Evolutionary conservation across 371 early-diverging fungal species (phyloP).

Genomic region (Gilbertella persicaria): DNA sequence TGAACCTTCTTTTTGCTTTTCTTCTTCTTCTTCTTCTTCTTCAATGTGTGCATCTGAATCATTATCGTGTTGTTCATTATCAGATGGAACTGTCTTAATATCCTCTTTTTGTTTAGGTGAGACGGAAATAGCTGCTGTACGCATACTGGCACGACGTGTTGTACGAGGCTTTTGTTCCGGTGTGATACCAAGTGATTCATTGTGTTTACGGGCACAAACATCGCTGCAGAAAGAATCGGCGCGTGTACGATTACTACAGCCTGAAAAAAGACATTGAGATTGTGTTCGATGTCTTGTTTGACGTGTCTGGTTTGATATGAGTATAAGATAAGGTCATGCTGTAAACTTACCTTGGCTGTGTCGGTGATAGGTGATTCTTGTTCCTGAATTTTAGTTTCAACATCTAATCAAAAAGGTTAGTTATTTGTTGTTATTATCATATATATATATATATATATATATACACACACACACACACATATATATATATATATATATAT

Average conservation of each 20-base stretch:
- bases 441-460: neutral
- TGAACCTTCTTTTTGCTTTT: conserved; percentile 15
- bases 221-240: conserved; percentile 49
- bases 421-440: too few species aligned
- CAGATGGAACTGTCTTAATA: neutral
- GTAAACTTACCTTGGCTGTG: neutral
- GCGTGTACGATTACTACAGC: conserved; percentile 40
- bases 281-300: conserved; percentile 20
- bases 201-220: conserved; percentile 36
- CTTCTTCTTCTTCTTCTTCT: neutral
- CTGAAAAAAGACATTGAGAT: conserved; percentile 32
- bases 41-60: neutral
- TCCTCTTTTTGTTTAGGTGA: neutral
- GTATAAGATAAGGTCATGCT: neutral
- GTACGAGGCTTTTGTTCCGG: neutral
- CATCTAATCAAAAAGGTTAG: too few species aligned
- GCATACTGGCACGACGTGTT: conserved; percentile 2
- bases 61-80: neutral
- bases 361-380: neutral
- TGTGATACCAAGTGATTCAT: neutral
- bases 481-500: neutral
- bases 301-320: conserved; percentile 10
- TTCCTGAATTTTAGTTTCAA: neutral
- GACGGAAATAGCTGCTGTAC: neutral
- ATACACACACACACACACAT: conserved; percentile 2